phyloP scores from a whole-genome alignment of 257 asterid genomes.

The Gentiana dahurica region DNA sequence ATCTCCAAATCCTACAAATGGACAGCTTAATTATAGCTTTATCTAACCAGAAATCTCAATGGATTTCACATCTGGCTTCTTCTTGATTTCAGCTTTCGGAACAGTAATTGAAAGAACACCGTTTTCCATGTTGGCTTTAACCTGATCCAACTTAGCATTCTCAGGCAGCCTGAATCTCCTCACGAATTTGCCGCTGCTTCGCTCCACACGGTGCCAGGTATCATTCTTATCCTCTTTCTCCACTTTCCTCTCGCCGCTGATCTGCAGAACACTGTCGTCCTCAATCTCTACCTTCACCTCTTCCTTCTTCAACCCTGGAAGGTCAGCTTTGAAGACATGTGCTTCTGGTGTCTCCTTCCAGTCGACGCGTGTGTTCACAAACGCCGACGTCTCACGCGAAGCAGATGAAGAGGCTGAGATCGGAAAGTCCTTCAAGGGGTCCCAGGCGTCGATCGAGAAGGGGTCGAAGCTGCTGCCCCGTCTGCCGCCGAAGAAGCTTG shows the following conservation, averaged over 20 bases:
- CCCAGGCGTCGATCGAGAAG: conserved; percentile 5
- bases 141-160: conserved; percentile 5
- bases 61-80: conserved; percentile 13
- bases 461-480: conserved; percentile 7
- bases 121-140: conserved; percentile 10
- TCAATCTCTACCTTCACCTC: conserved; percentile 16
- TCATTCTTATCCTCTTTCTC: conserved; percentile 17
- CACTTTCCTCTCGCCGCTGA: conserved; percentile 18
- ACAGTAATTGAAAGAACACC: conserved; percentile 12
- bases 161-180: conserved; percentile 15
- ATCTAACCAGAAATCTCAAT: conserved; percentile 12
- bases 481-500: conserved; percentile 6
- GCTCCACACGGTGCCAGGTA: conserved; percentile 13
- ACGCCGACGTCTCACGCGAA: conserved; percentile 6
- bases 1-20: neutral
- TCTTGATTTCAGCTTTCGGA: conserved; percentile 13
- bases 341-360: conserved; percentile 18
- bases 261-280: conserved; percentile 5
- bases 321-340: conserved; percentile 14
- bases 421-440: conserved; percentile 10
- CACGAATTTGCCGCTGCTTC: conserved; percentile 12
- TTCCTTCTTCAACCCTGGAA: conserved; percentile 13
- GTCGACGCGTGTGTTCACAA: conserved; percentile 5
- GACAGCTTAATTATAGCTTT: neutral
- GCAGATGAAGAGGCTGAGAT: neutral